A percentile compares a stretch with the other conserved stretches of the same genome.
phyloP scores from a whole-genome alignment of 345 rosid species.

The Turnera subulata region DNA sequence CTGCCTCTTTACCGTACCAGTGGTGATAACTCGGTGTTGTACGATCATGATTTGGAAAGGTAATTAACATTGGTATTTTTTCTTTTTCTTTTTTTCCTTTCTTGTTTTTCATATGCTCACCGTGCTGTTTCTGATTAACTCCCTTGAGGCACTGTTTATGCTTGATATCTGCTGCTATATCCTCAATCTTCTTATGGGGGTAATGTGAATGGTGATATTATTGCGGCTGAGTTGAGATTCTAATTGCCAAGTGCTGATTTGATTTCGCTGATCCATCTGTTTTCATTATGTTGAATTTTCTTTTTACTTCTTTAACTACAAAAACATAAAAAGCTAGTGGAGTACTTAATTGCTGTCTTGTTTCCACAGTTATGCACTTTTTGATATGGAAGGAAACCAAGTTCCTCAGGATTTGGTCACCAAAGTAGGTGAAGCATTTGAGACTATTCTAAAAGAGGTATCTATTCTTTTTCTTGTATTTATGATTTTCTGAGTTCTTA shows the following conservation, averaged over 20 bases:
- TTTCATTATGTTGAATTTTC: too few species aligned
- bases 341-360: neutral
- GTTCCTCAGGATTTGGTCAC: slow-evolving; percentile 79
- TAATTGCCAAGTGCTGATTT: too few species aligned
- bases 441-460: slow-evolving; percentile 75
- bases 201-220: too few species aligned
- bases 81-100: slow-evolving; percentile 4
- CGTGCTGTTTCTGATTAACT: neutral
- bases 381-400: slow-evolving; percentile 80
- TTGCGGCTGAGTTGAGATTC: too few species aligned
- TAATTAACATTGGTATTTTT: too few species aligned
- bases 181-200: too few species aligned
- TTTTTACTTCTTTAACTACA: too few species aligned
- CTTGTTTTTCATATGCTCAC: neutral
- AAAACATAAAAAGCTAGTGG: too few species aligned
- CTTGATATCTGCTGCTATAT: too few species aligned
- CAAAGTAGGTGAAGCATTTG: slow-evolving; percentile 69
- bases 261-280: too few species aligned
- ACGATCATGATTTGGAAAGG: slow-evolving; percentile 98
- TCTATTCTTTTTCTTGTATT: slow-evolving; percentile 11
- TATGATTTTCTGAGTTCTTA: neutral
- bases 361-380: slow-evolving; percentile 63
- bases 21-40: slow-evolving; percentile 90
- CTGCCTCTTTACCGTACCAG: slow-evolving; percentile 88
- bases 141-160: too few species aligned